A percentile compares a stretch with the other conserved stretches of the same genome.
These are phyloP conservation scores for Thermothielavioides terrestris DNA, from an alignment of 495 filamentous ascomycete genomes.

Conservation along the genomic window DNA sequence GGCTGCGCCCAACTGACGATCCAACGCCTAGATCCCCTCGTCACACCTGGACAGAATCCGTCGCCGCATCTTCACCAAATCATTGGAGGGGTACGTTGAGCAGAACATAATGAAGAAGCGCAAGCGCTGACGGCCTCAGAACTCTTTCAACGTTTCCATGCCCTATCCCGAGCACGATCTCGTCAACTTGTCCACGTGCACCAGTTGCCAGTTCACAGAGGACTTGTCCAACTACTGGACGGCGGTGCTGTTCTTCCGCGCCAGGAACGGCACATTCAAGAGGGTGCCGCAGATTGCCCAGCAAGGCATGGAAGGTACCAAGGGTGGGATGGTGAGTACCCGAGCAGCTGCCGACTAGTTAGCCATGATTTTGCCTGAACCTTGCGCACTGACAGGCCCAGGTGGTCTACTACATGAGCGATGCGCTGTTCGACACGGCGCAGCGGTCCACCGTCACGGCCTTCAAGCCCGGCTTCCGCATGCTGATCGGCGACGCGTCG, in stretches of 20 bases:
- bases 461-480: conserved; percentile 54
- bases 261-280: conserved; percentile 31
- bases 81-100: conserved; percentile 18
- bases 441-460: conserved; percentile 32
- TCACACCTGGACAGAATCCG: conserved; percentile 33
- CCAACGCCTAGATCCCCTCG: conserved; percentile 28
- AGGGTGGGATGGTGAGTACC: conserved; percentile 34
- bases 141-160: conserved; percentile 31
- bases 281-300: conserved; percentile 26
- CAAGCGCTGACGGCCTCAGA: conserved; percentile 2
- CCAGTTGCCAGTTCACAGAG: conserved; percentile 29
- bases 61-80: conserved; percentile 37
- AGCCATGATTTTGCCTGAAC: no score
- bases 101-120: neutral
- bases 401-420: conserved; percentile 46
- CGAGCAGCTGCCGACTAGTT: no score
- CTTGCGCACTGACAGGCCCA: neutral
- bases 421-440: conserved; percentile 18
- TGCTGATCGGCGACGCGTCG: conserved; percentile 58
- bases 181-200: conserved; percentile 22
- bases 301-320: conserved; percentile 13
- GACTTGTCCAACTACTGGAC: conserved; percentile 41
- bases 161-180: conserved; percentile 24
- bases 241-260: conserved; percentile 32
- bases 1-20: conserved; percentile 37